Evolutionary conservation across 805 yeast genomes (phyloP), one percentile per base, ranked within the genome.

Genomic region (Candida lessepsii): DNA sequence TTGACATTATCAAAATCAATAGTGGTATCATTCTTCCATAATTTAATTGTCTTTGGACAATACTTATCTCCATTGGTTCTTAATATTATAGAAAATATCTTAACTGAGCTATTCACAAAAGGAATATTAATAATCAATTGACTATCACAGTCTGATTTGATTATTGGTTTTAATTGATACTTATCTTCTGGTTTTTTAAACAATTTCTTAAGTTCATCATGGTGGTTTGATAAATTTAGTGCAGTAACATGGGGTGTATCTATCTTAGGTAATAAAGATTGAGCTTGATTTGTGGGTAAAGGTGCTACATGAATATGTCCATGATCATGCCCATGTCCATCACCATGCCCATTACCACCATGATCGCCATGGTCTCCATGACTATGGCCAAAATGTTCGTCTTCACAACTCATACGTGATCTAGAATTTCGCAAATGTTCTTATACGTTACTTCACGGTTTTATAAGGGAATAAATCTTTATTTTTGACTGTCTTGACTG

Each of bases 121-220:
- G 96, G 97, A 20, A 91, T 76, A 39, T 78, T 75, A 23, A 91
- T 49, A 23, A 90, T 75, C 49, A 90, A 48, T 57, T 91, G 96
- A 43, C 82, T 78, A 54, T 91, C 98, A 2, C 85, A 80, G 57
- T 90, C 96, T 1, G 86, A 77, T 60, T 77, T 80, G 55, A 65
- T 61, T 11, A 66, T 58, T 47, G 65, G 79, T 44, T 45, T 68
- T 8, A 76, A 48, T n/a, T 67, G 59, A 45, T 76, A 78, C 51
- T 76, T 75, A 5, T 70, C 65, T 1, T 70, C 75, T 34, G 68
- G 60, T 2, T 67, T 50, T 48, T 81, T 82, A 58, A 90, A 75
- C 15, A 88, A 64, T 38, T 66, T 58, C 16, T 52, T 58, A 11
- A 71, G 51, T 6, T 83, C 83, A 1, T 69, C 65, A n/a, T 66